Percentiles rank a stretch among this genome's conserved stretches.
phyloP scores from a whole-genome alignment of 352 stramenopile species.

The Albugo laibachii region DNA sequence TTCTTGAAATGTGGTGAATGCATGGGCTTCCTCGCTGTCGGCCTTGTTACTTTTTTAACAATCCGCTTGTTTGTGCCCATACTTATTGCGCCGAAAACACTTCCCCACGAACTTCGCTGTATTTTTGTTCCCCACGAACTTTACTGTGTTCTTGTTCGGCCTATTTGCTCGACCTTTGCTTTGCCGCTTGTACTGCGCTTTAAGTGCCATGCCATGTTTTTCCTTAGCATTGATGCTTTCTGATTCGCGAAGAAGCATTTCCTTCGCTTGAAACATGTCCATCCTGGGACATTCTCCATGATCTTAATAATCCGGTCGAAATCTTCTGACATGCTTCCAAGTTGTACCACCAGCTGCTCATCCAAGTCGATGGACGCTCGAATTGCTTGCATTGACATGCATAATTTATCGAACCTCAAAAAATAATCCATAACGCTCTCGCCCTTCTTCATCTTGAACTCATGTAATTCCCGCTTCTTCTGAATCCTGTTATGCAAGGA shows the following conservation, averaged over 20 bases:
- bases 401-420: slow-evolving; percentile 11
- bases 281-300: slow-evolving; percentile 1
- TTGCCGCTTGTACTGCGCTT: not conserved
- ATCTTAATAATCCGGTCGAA: slow-evolving; percentile 11
- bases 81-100: not conserved
- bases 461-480: slow-evolving; percentile 7
- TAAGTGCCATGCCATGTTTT: not conserved
- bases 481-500: slow-evolving; percentile 10
- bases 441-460: slow-evolving; percentile 3
- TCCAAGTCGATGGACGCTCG: slow-evolving; percentile 4
- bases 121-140: not conserved
- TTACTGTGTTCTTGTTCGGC: not conserved
- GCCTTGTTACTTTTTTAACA: not conserved
- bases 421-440: slow-evolving; percentile 10
- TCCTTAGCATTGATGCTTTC: not conserved
- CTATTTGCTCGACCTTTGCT: too few relatives aligned
- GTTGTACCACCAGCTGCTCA: slow-evolving; percentile 2
- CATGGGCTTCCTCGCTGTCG: not conserved
- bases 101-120: not conserved
- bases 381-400: slow-evolving; percentile 4
- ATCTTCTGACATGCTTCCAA: slow-evolving; percentile 6
- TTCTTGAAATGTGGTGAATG: not conserved
- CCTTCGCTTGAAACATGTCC: slow-evolving; percentile 2
- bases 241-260: slow-evolving; percentile 9
- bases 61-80: not conserved